phyloP scores from a whole-genome alignment of 2,329 filamentous ascomycete species.

The Sphaerulina musiva region DNA sequence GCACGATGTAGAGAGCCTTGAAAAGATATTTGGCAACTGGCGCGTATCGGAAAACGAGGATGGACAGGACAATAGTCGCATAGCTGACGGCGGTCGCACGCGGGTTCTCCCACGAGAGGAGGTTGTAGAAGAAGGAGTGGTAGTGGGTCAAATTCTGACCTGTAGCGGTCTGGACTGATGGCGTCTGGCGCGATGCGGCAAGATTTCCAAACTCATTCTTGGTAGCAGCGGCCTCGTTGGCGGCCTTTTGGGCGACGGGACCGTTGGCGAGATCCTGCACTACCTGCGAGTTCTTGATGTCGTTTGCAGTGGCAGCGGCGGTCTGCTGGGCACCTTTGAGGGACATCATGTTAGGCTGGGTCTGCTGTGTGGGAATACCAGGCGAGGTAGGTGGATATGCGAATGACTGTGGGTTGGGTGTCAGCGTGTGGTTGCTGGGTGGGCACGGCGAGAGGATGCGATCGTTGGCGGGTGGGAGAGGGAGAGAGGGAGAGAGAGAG shows the following conservation, averaged over 20 bases:
- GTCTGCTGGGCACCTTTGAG: conserved; percentile 44
- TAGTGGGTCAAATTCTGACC: conserved; percentile 60
- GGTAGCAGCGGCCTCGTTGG: conserved; percentile 51
- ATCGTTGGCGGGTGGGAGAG: neutral
- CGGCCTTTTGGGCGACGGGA: conserved; percentile 52
- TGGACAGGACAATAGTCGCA: conserved; percentile 50
- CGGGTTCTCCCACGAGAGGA: conserved; percentile 62
- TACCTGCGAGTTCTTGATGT: conserved; percentile 45
- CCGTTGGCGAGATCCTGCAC: conserved; percentile 47
- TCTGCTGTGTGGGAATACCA: conserved; percentile 3
- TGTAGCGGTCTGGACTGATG: conserved; percentile 50
- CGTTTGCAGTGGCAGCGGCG: conserved; percentile 43
- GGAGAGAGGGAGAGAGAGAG: too few relatives aligned
- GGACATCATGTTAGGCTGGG: conserved; percentile 17
- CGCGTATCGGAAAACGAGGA: conserved; percentile 58
- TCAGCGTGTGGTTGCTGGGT: conserved; percentile 11
- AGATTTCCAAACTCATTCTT: conserved; percentile 53
- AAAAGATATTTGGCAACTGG: conserved; percentile 57
- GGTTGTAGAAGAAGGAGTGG: conserved; percentile 60
- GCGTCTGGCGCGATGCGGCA: conserved; percentile 48
- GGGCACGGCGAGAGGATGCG: neutral
- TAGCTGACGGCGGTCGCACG: conserved; percentile 58
- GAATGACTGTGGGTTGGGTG: conserved; percentile 16
- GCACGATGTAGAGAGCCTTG: conserved; percentile 53
- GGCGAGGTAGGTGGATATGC: conserved; percentile 11